Evolutionary conservation across 371 early-diverging fungal genomes (phyloP).

Genomic region (Apophysomyces trapeziformis): DNA sequence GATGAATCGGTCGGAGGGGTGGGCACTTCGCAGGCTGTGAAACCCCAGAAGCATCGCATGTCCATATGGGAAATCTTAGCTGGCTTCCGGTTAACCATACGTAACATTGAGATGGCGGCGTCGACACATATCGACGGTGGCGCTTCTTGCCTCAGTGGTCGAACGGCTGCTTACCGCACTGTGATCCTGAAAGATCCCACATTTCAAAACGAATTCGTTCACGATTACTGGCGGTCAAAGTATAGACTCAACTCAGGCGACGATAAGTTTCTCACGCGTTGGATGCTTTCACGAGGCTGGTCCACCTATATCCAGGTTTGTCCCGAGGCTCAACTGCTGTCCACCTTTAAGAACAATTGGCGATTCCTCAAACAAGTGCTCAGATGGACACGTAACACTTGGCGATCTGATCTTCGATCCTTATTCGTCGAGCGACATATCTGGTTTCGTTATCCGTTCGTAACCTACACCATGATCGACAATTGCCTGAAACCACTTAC

Average conservation of each 20-base stretch:
- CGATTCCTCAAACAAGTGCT: slow-evolving; percentile 74
- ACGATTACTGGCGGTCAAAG: slow-evolving; percentile 74
- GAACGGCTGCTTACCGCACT: slow-evolving; percentile 80
- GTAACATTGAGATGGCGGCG: slow-evolving; percentile 78
- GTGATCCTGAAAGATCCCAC: slow-evolving; percentile 74
- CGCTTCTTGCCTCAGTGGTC: slow-evolving; percentile 77
- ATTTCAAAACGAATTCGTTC: slow-evolving; percentile 71
- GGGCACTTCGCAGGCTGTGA: slow-evolving; percentile 69
- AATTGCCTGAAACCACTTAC: slow-evolving; percentile 78
- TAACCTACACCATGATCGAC: slow-evolving; percentile 79
- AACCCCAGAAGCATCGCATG: slow-evolving; percentile 61
- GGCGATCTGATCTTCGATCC: slow-evolving; percentile 74
- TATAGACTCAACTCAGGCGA: slow-evolving; percentile 79
- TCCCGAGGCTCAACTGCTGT: slow-evolving; percentile 69
- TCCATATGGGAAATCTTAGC: slow-evolving; percentile 78
- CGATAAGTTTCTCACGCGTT: slow-evolving; percentile 79
- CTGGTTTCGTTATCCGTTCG: slow-evolving; percentile 74
- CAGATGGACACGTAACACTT: slow-evolving; percentile 80
- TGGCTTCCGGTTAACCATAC: slow-evolving; percentile 72
- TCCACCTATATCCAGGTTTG: slow-evolving; percentile 75
- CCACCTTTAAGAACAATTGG: slow-evolving; percentile 83
- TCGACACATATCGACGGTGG: slow-evolving; percentile 82
- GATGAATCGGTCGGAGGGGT: slow-evolving; percentile 77
- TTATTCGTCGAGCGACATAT: slow-evolving; percentile 66
- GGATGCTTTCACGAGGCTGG: slow-evolving; percentile 78